phyloP scores from a whole-genome alignment of 2,329 filamentous ascomycete species.

The Fusarium nurragi region DNA sequence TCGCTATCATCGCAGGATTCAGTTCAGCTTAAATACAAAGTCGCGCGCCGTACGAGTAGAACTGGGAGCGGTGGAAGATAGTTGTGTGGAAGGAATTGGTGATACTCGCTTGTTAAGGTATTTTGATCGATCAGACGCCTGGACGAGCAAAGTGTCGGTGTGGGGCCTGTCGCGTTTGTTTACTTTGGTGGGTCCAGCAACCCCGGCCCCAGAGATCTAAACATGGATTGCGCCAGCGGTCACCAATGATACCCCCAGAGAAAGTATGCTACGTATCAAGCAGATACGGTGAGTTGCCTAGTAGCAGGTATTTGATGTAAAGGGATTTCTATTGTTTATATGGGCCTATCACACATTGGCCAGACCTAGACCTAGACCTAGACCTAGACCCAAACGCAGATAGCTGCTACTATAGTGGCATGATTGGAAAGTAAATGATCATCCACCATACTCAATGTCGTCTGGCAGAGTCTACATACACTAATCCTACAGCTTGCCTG shows the following conservation, averaged over 20 bases:
- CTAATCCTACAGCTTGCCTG: slow-evolving; percentile 59
- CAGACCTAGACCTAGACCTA: not conserved
- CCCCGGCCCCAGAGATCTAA: slow-evolving; percentile 30
- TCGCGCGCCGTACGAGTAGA: slow-evolving; percentile 11
- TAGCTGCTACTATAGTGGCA: not conserved
- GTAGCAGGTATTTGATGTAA: not conserved
- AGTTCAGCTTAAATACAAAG: slow-evolving; percentile 2
- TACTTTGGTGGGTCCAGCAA: slow-evolving; percentile 43
- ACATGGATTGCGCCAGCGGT: slow-evolving; percentile 9
- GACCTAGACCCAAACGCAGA: too few species aligned
- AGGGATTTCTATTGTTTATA: not conserved
- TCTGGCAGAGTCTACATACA: not conserved
- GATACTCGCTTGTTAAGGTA: slow-evolving; percentile 19
- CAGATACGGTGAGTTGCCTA: not conserved
- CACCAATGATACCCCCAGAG: not conserved
- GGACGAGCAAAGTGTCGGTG: slow-evolving; percentile 19
- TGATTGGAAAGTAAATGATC: not conserved
- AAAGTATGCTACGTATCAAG: not conserved
- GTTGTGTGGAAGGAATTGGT: slow-evolving; percentile 36
- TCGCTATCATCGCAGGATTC: slow-evolving; percentile 35
- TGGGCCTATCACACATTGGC: not conserved
- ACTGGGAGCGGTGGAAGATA: slow-evolving; percentile 4
- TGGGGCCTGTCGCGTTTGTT: slow-evolving; percentile 49
- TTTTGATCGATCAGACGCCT: slow-evolving; percentile 3
- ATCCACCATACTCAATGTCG: not conserved